Evolutionary conservation across 2,329 filamentous ascomycete genomes (phyloP).

Genomic region (Akanthomyces muscarius): DNA sequence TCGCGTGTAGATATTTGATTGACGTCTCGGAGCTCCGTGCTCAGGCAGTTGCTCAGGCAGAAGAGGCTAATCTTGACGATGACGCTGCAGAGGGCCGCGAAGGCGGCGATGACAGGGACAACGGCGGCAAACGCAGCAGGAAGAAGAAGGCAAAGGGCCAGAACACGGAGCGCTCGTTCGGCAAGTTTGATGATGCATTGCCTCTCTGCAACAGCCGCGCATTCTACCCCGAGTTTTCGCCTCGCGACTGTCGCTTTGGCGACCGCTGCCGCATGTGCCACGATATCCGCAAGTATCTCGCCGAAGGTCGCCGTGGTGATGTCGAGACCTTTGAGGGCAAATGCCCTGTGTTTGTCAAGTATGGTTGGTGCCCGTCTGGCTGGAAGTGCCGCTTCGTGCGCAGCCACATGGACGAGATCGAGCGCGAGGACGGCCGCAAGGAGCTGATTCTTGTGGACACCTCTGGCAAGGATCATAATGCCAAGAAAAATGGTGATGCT

Average conservation of each 20-base stretch:
- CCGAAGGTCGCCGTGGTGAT: constrained; percentile 75
- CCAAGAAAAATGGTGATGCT: constrained; percentile 20
- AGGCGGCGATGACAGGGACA: constrained; percentile 39
- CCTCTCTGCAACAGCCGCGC: constrained; percentile 73
- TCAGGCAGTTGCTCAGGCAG: constrained; percentile 19
- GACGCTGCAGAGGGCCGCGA: constrained; percentile 46
- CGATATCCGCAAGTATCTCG: constrained; percentile 79
- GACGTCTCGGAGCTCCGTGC: constrained; percentile 28
- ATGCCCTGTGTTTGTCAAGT: constrained; percentile 76
- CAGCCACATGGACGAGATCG: constrained; percentile 80
- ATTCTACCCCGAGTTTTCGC: constrained; percentile 75
- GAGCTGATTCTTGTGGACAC: constrained; percentile 69
- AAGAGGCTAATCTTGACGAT: constrained; percentile 36
- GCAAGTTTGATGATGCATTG: constrained; percentile 71
- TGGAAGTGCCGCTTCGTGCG: constrained; percentile 93
- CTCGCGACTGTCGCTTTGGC: constrained; percentile 70
- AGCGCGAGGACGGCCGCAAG: constrained; percentile 72
- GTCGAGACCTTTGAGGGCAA: constrained; percentile 69
- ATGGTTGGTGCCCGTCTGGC: constrained; percentile 74
- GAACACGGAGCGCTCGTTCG: constrained; percentile 80
- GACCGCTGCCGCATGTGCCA: constrained; percentile 79
- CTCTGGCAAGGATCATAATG: constrained; percentile 19
- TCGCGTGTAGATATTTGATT: constrained; percentile 39
- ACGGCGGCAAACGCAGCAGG: constrained; percentile 36
- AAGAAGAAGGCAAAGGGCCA: constrained; percentile 58